phyloP scores from a whole-genome alignment of 306 rosid genomes.

The Ziziphus jujuba region DNA sequence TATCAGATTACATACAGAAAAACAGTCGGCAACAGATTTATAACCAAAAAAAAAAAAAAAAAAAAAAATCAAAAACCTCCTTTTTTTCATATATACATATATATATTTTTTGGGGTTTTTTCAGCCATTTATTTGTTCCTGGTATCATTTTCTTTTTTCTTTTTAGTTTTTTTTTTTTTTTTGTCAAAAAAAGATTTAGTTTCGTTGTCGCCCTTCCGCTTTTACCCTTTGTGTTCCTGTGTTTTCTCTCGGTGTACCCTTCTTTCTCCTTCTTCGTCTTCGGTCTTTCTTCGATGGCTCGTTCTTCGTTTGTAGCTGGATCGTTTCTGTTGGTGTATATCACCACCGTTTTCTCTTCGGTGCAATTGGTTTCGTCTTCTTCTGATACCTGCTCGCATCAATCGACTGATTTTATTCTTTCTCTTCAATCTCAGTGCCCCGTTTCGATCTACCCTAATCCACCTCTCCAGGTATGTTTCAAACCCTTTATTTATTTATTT shows the following conservation, averaged over 20 bases:
- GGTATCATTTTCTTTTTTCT: background rate
- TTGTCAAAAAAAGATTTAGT: no score
- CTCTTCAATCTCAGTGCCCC: slow-evolving; percentile 71
- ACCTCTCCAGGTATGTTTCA: slow-evolving; percentile 53
- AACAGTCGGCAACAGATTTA: no score
- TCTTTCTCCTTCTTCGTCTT: slow-evolving; percentile 11
- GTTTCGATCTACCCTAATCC: slow-evolving; percentile 38
- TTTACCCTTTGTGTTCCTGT: slow-evolving; percentile 26
- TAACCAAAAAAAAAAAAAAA: no score
- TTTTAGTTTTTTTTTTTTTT: background rate
- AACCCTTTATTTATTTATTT: background rate
- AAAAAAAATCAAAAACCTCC: no score
- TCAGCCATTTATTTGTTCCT: background rate
- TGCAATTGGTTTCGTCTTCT: slow-evolving; percentile 31
- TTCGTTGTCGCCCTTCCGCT: slow-evolving; percentile 12
- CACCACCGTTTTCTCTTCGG: slow-evolving; percentile 26
- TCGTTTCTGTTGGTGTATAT: slow-evolving; percentile 35
- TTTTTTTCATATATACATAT: no score
- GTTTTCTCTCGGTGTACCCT: slow-evolving; percentile 21
- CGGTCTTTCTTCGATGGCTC: slow-evolving; percentile 10
- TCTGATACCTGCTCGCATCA: slow-evolving; percentile 33
- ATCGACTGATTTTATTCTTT: slow-evolving; percentile 35
- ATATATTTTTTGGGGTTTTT: no score
- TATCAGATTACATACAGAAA: no score
- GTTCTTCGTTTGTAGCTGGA: slow-evolving; percentile 37